Conservation (phyloP, 2,329 filamentous ascomycete species). For the Hymenotorrendiella dingleyae region DNA sequence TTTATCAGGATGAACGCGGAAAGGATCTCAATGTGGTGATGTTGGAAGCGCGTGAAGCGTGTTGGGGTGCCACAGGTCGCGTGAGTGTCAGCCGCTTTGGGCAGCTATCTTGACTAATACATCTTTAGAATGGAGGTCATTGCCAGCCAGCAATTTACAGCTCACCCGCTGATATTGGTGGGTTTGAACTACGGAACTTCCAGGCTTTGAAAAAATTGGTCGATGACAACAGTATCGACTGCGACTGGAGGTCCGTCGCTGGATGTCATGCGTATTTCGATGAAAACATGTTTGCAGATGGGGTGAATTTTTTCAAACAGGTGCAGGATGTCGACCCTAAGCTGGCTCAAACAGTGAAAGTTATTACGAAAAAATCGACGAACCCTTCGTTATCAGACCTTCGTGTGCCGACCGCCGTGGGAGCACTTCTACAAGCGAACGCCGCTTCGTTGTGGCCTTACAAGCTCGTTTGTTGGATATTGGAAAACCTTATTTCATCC, state of each 20-base stretch:
- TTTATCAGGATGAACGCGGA: conserved; percentile 41
- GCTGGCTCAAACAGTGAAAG: conserved; percentile 41
- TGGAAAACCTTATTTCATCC: conserved; percentile 40
- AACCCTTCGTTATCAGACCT: conserved; percentile 42
- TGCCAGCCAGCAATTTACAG: conserved; percentile 68
- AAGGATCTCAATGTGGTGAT: conserved; percentile 53
- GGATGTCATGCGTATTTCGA: conserved; percentile 62
- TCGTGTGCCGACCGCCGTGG: conserved; percentile 50
- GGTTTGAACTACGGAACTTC: conserved; percentile 69
- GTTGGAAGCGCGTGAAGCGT: conserved; percentile 73
- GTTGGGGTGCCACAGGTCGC: conserved; percentile 77
- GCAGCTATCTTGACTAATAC: neutral
- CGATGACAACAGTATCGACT: conserved; percentile 51
- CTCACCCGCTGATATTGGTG: conserved; percentile 52
- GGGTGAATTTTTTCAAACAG: conserved; percentile 42
- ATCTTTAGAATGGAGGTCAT: conserved; percentile 68
- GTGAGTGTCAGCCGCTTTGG: conserved; percentile 41
- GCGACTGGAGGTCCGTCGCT: conserved; percentile 60
- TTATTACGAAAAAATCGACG: conserved; percentile 27
- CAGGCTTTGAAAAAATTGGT: conserved; percentile 53
- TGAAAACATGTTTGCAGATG: conserved; percentile 46
- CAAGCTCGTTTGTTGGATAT: conserved; percentile 69
- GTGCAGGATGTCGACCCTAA: conserved; percentile 50
- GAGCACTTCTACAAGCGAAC: conserved; percentile 57
- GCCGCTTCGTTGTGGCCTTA: conserved; percentile 77